Base-by-base conservation (phyloP, 768 basidiomycete species). In the Obba rivulosa region DNA sequence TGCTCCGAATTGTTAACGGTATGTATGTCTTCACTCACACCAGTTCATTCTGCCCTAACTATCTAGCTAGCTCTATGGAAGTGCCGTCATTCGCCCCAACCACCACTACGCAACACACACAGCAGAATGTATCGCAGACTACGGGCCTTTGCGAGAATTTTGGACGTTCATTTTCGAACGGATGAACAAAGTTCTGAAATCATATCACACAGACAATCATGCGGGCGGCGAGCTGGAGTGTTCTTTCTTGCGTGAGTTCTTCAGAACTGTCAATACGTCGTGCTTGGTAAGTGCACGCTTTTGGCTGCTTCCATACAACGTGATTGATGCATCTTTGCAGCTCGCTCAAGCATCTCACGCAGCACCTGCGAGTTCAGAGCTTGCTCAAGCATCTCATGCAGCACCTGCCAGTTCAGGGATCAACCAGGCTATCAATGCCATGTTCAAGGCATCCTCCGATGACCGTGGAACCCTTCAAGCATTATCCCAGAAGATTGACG, bases 131-230 rank as follows among this genome's bases (percentile, higher is more conserved):
- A 51, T 66, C 1, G 54, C 50, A 1, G 62, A 68, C 39, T 72
- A 60, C 43, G 67, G 71, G 0, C 69, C 71, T 2, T 49, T 72
- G 0, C 62, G 67, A 20, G 59, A 59, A 7, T 72, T 70, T 45
- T 72, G 69, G 70, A 66, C 58, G 0, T 72, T 70, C 44, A 54
- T 69, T 0, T 66, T 64, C 18, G 70, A 71, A 40, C 51, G 62
- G 0, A 46, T 71, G 1, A 71, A 71, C 50, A 67, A 66, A 28
- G 58, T 69, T 2, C 48, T 71, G 3, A 71, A 71, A 53, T 55
- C 56, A 4, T 69, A 63, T 53, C 63, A 62, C 25, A 67, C 66
- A 0, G 63, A 60, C 34, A 68, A 69, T 38, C 67, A 66, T 34
- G 51, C 31, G 2, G 57, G 62, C 20, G 37, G 66, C 1, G 64